A percentile compares a stretch with the other conserved stretches of the same genome.
These are phyloP conservation scores for Verticillium zaregamsianum DNA, from an alignment of 2,329 filamentous ascomycete genomes.

Conservation along the genomic window DNA sequence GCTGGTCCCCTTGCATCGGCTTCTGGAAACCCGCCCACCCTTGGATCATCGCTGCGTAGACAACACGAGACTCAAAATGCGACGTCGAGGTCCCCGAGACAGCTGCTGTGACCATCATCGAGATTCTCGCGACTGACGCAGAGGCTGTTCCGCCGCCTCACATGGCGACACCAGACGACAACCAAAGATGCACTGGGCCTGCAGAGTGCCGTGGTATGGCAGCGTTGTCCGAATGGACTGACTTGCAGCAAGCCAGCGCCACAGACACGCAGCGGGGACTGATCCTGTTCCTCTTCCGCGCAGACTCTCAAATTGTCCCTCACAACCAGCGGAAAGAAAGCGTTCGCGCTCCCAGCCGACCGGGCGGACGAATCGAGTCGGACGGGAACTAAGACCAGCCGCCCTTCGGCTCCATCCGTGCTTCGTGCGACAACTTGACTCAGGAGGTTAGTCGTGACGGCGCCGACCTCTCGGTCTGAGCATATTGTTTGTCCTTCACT, in stretches of 20 bases:
- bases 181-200: neutral
- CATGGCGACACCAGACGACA: neutral
- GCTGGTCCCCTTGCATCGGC: neutral
- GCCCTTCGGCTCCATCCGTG: neutral
- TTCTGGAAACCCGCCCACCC: constrained; percentile 1
- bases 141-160: neutral
- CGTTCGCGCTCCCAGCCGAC: neutral
- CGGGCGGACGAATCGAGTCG: neutral
- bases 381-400: neutral
- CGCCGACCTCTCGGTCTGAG: neutral
- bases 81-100: neutral
- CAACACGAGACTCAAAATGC: neutral
- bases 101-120: neutral
- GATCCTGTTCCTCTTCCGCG: neutral
- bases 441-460: neutral
- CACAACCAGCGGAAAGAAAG: neutral
- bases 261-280: neutral
- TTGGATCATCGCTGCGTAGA: neutral
- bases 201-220: neutral
- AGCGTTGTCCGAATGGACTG: neutral
- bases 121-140: neutral
- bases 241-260: neutral
- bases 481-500: neutral
- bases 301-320: neutral
- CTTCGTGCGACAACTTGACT: neutral